Evolutionary conservation across 257 asterid genomes (phyloP).

Genomic region (Jasminum sambac): DNA sequence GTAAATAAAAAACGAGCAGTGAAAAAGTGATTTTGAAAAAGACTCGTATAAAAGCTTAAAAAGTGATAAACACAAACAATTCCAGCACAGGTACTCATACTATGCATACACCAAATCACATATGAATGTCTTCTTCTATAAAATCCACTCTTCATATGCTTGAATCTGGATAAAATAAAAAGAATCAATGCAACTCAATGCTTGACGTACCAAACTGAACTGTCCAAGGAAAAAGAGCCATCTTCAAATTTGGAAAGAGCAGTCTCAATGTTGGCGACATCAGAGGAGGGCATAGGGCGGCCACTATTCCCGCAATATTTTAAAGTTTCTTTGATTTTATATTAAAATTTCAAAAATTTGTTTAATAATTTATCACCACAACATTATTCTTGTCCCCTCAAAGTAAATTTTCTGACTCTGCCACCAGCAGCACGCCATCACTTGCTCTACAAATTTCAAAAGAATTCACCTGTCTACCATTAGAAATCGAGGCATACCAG

Average conservation of each 20-base stretch:
- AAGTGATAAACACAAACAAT: background rate
- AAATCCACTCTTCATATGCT: background rate
- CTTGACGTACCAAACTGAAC: conserved; percentile 65
- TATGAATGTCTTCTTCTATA: background rate
- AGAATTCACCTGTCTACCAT: conserved; percentile 9
- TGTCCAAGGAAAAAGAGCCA: conserved; percentile 79
- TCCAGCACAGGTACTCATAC: background rate
- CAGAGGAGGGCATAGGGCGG: too few species aligned
- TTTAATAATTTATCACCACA: too few species aligned
- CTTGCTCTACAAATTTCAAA: conserved; percentile 15
- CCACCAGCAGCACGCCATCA: background rate
- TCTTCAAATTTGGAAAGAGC: conserved; percentile 69
- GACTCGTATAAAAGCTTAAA: too few species aligned
- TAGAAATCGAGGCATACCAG: conserved; percentile 37
- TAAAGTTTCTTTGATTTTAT: too few species aligned
- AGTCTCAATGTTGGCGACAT: conserved; percentile 40
- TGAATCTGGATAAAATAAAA: background rate
- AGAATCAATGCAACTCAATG: background rate
- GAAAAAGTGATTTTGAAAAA: too few species aligned
- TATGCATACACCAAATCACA: background rate
- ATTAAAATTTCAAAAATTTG: too few species aligned
- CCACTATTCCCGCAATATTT: too few species aligned
- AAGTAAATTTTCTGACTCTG: too few species aligned
- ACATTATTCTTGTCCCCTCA: too few species aligned
- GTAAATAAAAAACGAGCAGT: too few species aligned